Conservation (phyloP, 192 early-diverging fungal species). For the Entomortierella parvispora region DNA sequence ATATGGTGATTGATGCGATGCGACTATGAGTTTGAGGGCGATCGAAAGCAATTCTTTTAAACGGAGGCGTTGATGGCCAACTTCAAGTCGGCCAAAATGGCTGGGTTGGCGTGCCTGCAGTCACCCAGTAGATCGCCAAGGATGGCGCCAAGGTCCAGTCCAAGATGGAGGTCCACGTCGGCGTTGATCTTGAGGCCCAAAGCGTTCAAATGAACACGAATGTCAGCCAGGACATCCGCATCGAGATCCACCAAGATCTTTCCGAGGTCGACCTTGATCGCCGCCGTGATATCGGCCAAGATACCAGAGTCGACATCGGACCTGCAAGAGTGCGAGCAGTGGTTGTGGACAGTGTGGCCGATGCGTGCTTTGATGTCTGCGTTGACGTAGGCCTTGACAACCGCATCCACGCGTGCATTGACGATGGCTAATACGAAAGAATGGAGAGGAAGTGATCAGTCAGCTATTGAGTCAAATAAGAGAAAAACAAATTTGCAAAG, state of each 20-base stretch:
- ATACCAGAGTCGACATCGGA: constrained; percentile 10
- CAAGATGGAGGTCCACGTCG: constrained; percentile 8
- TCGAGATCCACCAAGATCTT: constrained; percentile 7
- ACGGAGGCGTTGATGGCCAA: background rate
- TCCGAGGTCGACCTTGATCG: constrained; percentile 17
- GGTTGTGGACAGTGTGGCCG: constrained; percentile 1
- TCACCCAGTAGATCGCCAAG: background rate
- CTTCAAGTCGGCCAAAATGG: background rate
- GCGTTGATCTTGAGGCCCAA: constrained; percentile 13
- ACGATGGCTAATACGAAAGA: constrained; percentile 7
- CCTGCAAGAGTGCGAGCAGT: constrained; percentile 5
- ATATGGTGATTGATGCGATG: too few relatives aligned
- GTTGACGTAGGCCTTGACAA: constrained; percentile 21
- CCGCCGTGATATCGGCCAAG: constrained; percentile 7
- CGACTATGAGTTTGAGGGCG: too few relatives aligned
- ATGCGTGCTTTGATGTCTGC: constrained; percentile 8
- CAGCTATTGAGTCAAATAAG: background rate
- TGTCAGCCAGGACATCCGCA: constrained; percentile 18
- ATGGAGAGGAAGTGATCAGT: background rate
- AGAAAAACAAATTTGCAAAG: background rate
- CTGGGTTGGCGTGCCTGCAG: constrained; percentile 6
- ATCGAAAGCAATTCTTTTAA: too few relatives aligned
- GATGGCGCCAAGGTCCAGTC: constrained; percentile 9
- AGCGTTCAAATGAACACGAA: constrained; percentile 3
- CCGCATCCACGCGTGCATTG: constrained; percentile 16